Conservation (phyloP, 1,284 basidiomycete genomes). For the Cryptococcus amylolentus region DNA sequence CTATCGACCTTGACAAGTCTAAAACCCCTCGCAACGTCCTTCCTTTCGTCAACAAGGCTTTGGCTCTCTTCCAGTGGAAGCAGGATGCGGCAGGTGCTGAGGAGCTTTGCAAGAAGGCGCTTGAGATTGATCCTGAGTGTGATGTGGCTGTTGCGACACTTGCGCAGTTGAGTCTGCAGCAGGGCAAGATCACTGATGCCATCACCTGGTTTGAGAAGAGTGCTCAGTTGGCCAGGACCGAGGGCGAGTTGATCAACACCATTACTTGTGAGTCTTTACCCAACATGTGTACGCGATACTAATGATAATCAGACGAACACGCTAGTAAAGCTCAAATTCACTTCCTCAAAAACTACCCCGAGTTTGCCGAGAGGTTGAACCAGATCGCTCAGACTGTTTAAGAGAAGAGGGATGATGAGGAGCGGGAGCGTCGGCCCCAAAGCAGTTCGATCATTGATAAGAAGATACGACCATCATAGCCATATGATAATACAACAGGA, state of each 20-base stretch:
- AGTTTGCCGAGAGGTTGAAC: constrained; percentile 59
- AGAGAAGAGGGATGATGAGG: background rate
- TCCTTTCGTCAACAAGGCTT: constrained; percentile 94
- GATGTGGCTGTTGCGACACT: constrained; percentile 95
- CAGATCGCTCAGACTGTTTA: constrained; percentile 44
- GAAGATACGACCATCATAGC: background rate
- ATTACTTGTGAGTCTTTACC: constrained; percentile 69
- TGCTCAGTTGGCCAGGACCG: constrained; percentile 81
- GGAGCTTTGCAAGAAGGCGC: constrained; percentile 78
- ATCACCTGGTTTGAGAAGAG: constrained; percentile 83
- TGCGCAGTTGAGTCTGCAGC: constrained; percentile 89
- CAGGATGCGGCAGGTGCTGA: constrained; percentile 83
- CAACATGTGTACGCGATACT: background rate
- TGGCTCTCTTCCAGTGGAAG: constrained; percentile 94
- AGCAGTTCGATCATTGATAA: background rate
- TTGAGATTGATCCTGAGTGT: constrained; percentile 85
- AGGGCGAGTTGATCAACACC: constrained; percentile 83
- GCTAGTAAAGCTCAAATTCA: constrained; percentile 75
- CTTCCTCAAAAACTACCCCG: constrained; percentile 77
- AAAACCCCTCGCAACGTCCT: constrained; percentile 73
- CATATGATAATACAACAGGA: too few species aligned
- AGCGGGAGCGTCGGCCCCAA: background rate
- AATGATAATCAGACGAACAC: constrained; percentile 50
- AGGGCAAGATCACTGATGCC: constrained; percentile 82
- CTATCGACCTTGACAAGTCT: constrained; percentile 79